Evolutionary conservation across 768 basidiomycete species (phyloP), one percentile per base, ranked within the genome.

Genomic region (Amanita polypyramis): DNA sequence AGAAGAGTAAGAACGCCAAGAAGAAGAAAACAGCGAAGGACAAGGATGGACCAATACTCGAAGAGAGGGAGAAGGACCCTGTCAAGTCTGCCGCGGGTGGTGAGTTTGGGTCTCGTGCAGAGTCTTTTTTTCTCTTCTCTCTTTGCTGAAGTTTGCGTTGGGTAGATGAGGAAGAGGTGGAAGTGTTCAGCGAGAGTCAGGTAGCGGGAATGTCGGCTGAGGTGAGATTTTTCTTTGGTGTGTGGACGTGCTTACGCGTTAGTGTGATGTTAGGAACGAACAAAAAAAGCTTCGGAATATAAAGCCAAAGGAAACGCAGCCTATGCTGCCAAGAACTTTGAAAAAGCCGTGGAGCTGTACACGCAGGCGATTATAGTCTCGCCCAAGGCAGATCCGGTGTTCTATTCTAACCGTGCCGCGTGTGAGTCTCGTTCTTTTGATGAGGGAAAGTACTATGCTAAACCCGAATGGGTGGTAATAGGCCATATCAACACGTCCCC

Each of bases 401-500:
- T 85, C 69, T 97, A 82, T 76, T 90, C 88, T 65, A 99, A 99
- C 65, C 83, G 96, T 44, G 96, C 95, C 34, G 96, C 96, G 52
- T 97, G 95, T 91, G 51, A 48, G 83, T 72, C 5, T 49, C 29
- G 20, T 29, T 17, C 30, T 9, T 15, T 35, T n/a, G 5, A 5
- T 14, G 20, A n/a, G n/a, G n/a, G n/a, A n/a, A n/a, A n/a, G n/a
- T n/a, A n/a, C n/a, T n/a, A 27, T 17, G 6, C 41, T 20, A 17
- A 6, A 2, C 4, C 19, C 20, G 9, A 25, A 36, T 15, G 21
- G 17, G 40, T 7, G 46, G 29, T 15, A 47, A 5, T 51, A 91
- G 90, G 90, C 64, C 96, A 94, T 65, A 79, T 95, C 64, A 93
- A 95, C 73, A 80, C 94, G 73, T 67, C 74, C 10, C 91, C 91